These are phyloP conservation scores for Pholiota conissans DNA, from an alignment of 768 basidiomycete species.

Conservation along the genomic window DNA sequence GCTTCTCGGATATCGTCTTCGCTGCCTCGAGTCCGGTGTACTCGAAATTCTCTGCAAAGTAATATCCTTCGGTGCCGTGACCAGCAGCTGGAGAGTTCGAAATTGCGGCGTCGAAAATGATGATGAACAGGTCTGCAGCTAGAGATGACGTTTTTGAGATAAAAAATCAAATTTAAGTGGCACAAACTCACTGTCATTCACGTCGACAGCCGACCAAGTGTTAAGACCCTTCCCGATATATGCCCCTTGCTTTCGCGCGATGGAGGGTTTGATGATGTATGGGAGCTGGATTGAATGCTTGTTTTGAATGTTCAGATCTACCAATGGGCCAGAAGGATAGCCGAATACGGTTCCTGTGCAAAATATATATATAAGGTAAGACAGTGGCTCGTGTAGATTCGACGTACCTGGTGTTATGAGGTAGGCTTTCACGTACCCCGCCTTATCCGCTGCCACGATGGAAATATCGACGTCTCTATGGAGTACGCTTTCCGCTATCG, in stretches of 20 bases:
- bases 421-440: slow-evolving; percentile 46
- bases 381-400: not conserved
- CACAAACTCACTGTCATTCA: slow-evolving; percentile 43
- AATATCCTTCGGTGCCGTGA: slow-evolving; percentile 52
- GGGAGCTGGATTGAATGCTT: slow-evolving; percentile 52
- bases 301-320: slow-evolving; percentile 53
- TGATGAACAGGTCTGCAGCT: slow-evolving; percentile 45
- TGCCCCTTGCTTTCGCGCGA: slow-evolving; percentile 49
- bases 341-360: not conserved
- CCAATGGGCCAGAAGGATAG: slow-evolving; percentile 39
- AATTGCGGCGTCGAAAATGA: slow-evolving; percentile 38
- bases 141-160: not conserved
- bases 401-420: slow-evolving; percentile 44
- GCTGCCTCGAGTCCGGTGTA: slow-evolving; percentile 42
- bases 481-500: slow-evolving; percentile 33
- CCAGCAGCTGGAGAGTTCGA: slow-evolving; percentile 24
- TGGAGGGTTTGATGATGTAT: slow-evolving; percentile 39
- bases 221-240: slow-evolving; percentile 57
- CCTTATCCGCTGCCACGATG: slow-evolving; percentile 42
- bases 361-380: no score
- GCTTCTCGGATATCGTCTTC: slow-evolving; percentile 34
- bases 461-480: slow-evolving; percentile 47
- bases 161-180: not conserved
- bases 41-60: slow-evolving; percentile 53
- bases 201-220: slow-evolving; percentile 54